A percentile compares a stretch with the other conserved stretches of the same genome.
Conservation (phyloP, 1,284 basidiomycete genomes). For the Ceratobasidium sp. region DNA sequence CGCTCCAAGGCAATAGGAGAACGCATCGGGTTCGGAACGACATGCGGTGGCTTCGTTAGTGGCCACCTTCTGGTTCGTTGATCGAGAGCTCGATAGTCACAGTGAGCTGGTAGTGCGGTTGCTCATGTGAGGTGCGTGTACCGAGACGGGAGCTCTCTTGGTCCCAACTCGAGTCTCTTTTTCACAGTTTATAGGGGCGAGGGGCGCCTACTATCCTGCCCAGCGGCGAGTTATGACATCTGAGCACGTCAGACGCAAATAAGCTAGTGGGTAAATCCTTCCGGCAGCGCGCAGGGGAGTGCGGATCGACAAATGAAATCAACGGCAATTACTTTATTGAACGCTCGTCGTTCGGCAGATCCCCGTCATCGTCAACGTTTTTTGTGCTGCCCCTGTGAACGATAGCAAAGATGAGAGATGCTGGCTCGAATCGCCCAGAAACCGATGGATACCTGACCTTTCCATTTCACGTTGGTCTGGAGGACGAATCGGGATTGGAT, state of each 20-base stretch:
- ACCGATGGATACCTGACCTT: neutral
- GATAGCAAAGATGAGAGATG: neutral
- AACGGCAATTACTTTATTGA: constrained; percentile 23
- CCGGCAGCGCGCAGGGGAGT: neutral
- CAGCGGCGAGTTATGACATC: neutral
- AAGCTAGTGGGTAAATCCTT: constrained; percentile 16
- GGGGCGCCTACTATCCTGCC: neutral
- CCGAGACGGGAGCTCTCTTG: neutral
- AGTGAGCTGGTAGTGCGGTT: neutral
- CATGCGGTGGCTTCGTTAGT: neutral
- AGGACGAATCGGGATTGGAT: neutral
- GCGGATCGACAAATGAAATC: constrained; percentile 18
- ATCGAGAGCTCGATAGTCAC: constrained; percentile 6
- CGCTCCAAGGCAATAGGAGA: neutral
- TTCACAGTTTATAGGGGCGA: constrained; percentile 2
- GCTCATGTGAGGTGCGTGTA: constrained; percentile 18
- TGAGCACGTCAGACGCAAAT: neutral
- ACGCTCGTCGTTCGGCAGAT: constrained; percentile 4
- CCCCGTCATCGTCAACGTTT: constrained; percentile 9
- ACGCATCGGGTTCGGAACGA: neutral
- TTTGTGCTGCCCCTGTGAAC: constrained; percentile 2
- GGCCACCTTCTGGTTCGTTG: neutral
- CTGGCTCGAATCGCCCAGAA: constrained; percentile 5
- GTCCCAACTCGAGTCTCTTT: neutral
- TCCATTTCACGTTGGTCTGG: constrained; percentile 18